A percentile compares a stretch with the other conserved stretches of the same genome.
Conservation (phyloP, 306 rosid genomes). For the Leucaena leucocephala region DNA sequence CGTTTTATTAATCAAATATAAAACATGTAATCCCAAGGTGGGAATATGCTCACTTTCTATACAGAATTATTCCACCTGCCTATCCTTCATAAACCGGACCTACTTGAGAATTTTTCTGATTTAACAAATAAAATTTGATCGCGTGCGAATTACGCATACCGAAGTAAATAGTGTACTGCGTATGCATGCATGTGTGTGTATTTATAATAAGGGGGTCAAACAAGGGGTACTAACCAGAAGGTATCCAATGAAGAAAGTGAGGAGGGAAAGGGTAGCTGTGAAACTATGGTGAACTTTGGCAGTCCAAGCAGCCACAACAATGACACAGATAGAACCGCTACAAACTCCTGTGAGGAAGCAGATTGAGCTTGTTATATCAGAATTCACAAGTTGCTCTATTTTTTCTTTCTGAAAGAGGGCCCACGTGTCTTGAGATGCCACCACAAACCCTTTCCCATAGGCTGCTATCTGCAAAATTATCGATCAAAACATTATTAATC, state of each 20-base stretch:
- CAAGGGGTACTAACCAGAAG: conserved; percentile 72
- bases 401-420: conserved; percentile 64
- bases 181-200: too few relatives aligned
- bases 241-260: conserved; percentile 88
- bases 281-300: conserved; percentile 57
- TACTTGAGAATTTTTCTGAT: not conserved
- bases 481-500: not conserved
- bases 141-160: not conserved
- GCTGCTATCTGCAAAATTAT: conserved; percentile 70
- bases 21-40: not conserved
- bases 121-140: not conserved
- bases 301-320: conserved; percentile 92
- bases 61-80: not conserved
- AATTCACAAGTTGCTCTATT: conserved; percentile 67
- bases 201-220: conserved; percentile 38
- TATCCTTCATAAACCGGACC: not conserved
- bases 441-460: conserved; percentile 79
- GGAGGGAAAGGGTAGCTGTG: conserved; percentile 78
- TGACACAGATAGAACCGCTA: conserved; percentile 87
- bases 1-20: not conserved
- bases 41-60: not conserved
- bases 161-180: too few relatives aligned
- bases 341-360: conserved; percentile 95
- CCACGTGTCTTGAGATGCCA: conserved; percentile 94
- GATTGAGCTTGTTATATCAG: conserved; percentile 88